These are phyloP conservation scores for Trichosporon faecale DNA, from an alignment of 1,284 basidiomycete genomes.

Conservation along the genomic window DNA sequence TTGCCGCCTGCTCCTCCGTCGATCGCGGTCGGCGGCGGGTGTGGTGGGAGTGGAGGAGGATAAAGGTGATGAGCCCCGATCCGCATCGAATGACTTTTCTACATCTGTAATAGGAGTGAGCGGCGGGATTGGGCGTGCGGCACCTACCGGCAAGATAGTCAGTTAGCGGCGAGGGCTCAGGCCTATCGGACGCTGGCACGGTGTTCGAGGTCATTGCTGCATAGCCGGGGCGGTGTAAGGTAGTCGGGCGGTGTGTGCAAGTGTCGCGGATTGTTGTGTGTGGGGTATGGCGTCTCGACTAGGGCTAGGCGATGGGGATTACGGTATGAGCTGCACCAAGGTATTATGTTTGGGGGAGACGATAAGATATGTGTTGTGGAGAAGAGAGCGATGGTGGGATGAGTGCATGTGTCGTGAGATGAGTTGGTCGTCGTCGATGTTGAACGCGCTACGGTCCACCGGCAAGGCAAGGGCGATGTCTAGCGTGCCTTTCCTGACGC, in stretches of 20 bases:
- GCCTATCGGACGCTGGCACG: slow-evolving; percentile 1
- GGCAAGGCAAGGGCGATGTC: not conserved
- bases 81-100: slow-evolving; percentile 21
- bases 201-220: slow-evolving; percentile 1
- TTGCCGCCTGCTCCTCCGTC: not conserved
- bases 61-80: slow-evolving; percentile 6
- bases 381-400: not conserved
- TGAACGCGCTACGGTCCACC: not conserved
- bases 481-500: not conserved
- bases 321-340: not conserved
- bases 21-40: not conserved
- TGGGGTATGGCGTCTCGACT: not conserved
- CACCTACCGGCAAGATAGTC: slow-evolving; percentile 24
- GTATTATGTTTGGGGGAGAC: not conserved
- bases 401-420: not conserved
- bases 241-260: not conserved
- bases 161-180: slow-evolving; percentile 19
- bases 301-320: no score
- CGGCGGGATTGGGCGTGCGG: not conserved
- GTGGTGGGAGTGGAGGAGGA: not conserved
- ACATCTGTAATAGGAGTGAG: slow-evolving; percentile 14
- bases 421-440: not conserved
- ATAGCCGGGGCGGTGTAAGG: not conserved
- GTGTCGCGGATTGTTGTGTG: not conserved
- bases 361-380: not conserved